Conservation (phyloP, 495 filamentous ascomycete species). For the Clohesyomyces aquaticus region DNA sequence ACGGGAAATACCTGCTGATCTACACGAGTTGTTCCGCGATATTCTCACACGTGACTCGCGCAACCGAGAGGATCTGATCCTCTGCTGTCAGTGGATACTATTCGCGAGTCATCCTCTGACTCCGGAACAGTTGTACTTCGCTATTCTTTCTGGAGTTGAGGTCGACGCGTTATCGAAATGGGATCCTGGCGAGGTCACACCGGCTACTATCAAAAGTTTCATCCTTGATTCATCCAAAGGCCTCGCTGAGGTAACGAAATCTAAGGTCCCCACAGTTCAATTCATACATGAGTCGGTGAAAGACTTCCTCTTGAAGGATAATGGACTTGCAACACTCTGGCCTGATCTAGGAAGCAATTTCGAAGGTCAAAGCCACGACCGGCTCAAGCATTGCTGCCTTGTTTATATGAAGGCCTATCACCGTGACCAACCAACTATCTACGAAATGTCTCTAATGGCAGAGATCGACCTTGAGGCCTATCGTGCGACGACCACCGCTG, state of each 20-base stretch:
- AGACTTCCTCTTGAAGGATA: conserved; percentile 32
- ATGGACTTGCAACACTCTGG: conserved; percentile 13
- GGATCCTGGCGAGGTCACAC: conserved; percentile 17
- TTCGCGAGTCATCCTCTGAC: conserved; percentile 24
- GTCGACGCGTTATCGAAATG: conserved; percentile 10
- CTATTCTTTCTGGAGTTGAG: conserved; percentile 23
- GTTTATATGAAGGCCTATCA: conserved; percentile 14
- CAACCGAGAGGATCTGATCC: conserved; percentile 8
- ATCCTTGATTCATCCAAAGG: conserved; percentile 29
- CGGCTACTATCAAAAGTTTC: conserved; percentile 11
- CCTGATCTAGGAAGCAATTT: conserved; percentile 19
- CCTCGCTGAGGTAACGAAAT: conserved; percentile 14
- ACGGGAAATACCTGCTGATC: conserved; percentile 27
- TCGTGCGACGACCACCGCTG: conserved; percentile 7
- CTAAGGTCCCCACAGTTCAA: conserved; percentile 21
- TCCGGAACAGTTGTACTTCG: conserved; percentile 25
- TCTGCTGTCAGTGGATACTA: conserved; percentile 26
- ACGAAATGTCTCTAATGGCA: neutral
- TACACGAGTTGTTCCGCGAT: conserved; percentile 27
- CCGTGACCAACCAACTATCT: neutral
- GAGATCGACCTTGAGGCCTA: conserved; percentile 6
- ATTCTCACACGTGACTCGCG: conserved; percentile 8
- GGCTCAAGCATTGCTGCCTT: conserved; percentile 31
- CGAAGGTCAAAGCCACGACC: conserved; percentile 23
- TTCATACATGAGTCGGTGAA: conserved; percentile 39